Evolutionary conservation across 768 basidiomycete species (phyloP).

Genomic region (Suillus clintonianus): DNA sequence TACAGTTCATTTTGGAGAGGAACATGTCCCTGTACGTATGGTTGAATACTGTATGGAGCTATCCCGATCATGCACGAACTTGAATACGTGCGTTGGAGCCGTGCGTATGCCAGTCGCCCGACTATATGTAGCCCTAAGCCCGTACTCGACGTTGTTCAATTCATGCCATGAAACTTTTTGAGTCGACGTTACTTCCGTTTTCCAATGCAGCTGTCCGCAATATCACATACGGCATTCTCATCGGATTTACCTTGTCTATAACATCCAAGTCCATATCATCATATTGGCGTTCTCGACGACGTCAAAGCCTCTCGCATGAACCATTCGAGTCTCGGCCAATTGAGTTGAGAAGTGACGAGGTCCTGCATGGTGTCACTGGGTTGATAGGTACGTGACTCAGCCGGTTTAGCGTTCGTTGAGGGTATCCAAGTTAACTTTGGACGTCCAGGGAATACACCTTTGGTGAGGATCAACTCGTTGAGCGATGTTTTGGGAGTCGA

Average conservation of each 20-base stretch:
- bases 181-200: slow-evolving; percentile 21
- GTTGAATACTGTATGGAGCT: too few species aligned
- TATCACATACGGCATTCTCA: slow-evolving; percentile 53
- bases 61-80: too few species aligned
- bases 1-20: too few species aligned
- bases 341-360: slow-evolving; percentile 73
- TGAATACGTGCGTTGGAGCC: not conserved
- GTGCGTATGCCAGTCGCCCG: not conserved
- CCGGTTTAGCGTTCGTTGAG: not conserved
- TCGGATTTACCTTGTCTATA: slow-evolving; percentile 78
- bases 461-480: slow-evolving; percentile 88
- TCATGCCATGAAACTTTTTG: slow-evolving; percentile 13
- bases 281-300: slow-evolving; percentile 53
- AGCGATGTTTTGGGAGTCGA: slow-evolving; percentile 92
- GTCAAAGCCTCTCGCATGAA: slow-evolving; percentile 36
- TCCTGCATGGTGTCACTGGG: slow-evolving; percentile 79
- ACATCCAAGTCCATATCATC: slow-evolving; percentile 66
- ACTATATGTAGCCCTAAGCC: not conserved
- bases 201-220: slow-evolving; percentile 32
- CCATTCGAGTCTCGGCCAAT: slow-evolving; percentile 55
- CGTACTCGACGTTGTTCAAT: not conserved
- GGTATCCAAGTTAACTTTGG: not conserved
- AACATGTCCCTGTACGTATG: too few species aligned
- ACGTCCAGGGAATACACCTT: slow-evolving; percentile 86
- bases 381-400: slow-evolving; percentile 65